A percentile compares a stretch with the other conserved stretches of the same genome.
Conservation (phyloP, 164 flowering plant genomes). For the Platanus orientalis region DNA sequence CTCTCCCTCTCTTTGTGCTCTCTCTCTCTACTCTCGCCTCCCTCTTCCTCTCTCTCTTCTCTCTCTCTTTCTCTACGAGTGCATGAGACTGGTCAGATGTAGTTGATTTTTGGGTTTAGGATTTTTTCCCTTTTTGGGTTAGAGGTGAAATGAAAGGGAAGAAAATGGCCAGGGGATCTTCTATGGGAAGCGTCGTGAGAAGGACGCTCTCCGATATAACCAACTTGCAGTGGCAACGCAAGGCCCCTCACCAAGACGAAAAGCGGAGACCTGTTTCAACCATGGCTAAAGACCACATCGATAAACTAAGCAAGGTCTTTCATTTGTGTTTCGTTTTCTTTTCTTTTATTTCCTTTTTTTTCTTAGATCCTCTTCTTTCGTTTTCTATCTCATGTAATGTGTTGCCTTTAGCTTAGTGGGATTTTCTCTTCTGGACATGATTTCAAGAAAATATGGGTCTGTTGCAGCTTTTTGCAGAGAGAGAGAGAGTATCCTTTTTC, state of each 20-base stretch:
- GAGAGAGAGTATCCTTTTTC: conserved; percentile 59
- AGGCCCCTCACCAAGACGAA: conserved; percentile 19
- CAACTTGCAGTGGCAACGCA: conserved; percentile 30
- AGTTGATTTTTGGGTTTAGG: no score
- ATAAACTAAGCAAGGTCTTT: conserved; percentile 50
- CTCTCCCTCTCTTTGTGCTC: no score
- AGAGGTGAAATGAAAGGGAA: conserved; percentile 43
- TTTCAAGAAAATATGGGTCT: conserved; percentile 54
- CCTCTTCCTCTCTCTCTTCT: no score
- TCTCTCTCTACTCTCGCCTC: no score
- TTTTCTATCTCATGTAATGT: not conserved
- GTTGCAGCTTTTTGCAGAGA: conserved; percentile 44
- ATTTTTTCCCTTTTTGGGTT: no score
- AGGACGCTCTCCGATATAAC: conserved; percentile 69
- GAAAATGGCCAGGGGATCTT: conserved; percentile 34
- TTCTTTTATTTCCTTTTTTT: no score
- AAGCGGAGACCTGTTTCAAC: conserved; percentile 14
- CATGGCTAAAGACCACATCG: conserved; percentile 28
- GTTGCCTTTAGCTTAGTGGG: not conserved
- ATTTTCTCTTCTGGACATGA: conserved; percentile 12
- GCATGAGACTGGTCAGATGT: no score
- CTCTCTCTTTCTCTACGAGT: no score
- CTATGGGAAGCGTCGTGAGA: conserved; percentile 37
- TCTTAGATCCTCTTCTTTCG: not conserved
- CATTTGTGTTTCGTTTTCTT: not conserved